Percentiles rank a stretch among this genome's conserved stretches.
Evolutionary conservation across 345 rosid species (phyloP).

Genomic region (Salix koriyanagi): DNA sequence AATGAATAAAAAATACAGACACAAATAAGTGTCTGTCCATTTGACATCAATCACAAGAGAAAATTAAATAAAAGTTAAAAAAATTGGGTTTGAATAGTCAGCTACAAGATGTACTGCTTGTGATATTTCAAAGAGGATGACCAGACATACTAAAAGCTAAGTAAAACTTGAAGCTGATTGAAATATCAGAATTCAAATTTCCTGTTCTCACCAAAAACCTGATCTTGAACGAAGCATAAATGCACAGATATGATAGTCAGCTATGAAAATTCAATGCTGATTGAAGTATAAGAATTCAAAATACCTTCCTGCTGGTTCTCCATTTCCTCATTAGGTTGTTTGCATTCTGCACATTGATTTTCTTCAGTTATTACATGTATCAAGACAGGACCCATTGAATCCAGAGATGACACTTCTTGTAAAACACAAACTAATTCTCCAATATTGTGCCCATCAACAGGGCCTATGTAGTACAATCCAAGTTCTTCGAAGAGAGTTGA

Average conservation of each 20-base stretch:
- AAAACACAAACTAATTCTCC: conserved; percentile 79
- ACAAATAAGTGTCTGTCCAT: not conserved
- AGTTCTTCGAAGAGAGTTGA: conserved; percentile 94
- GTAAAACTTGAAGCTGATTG: not conserved
- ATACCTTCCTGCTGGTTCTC: conserved; percentile 42
- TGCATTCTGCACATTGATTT: conserved; percentile 31
- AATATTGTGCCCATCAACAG: conserved; percentile 87
- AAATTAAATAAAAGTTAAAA: not conserved
- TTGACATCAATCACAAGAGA: not conserved
- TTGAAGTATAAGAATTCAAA: conserved; percentile 1
- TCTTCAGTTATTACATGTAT: conserved; percentile 86
- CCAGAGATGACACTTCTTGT: conserved; percentile 72
- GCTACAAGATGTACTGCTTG: not conserved
- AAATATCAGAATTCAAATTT: not conserved
- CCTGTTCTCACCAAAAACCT: not conserved
- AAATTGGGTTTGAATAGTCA: not conserved
- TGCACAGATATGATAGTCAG: conserved; percentile 1
- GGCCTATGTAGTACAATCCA: conserved; percentile 87
- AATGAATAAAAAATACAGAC: not conserved
- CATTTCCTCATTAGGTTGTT: conserved; percentile 23
- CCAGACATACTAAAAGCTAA: not conserved
- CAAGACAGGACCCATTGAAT: conserved; percentile 90
- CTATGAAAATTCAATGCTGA: not conserved
- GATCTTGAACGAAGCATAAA: not conserved
- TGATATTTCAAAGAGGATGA: not conserved